Conservation (phyloP, 2,329 filamentous ascomycete genomes). For the Hymenoscyphus albidus region DNA sequence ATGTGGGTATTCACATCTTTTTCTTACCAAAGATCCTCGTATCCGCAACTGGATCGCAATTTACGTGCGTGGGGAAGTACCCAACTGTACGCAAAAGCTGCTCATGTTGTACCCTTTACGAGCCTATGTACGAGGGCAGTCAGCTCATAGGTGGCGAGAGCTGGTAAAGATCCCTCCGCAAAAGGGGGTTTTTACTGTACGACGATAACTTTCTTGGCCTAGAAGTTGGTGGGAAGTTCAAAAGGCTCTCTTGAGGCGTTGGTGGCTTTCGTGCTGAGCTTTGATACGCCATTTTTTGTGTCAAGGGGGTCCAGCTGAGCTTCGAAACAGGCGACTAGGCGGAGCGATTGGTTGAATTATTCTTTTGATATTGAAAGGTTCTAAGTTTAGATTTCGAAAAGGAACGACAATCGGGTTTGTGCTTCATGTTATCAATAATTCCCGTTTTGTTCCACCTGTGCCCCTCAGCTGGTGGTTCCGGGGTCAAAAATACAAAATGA, state of each 20-base stretch:
- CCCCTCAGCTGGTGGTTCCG: not conserved
- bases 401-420: not conserved
- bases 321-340: not conserved
- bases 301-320: not conserved
- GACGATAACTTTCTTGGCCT: not conserved
- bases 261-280: not conserved
- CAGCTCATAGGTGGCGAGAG: no score
- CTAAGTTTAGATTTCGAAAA: constrained; percentile 1
- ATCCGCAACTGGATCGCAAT: no score
- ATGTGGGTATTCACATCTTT: no score
- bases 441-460: not conserved
- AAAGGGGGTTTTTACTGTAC: not conserved
- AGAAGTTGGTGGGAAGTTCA: not conserved
- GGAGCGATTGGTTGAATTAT: not conserved
- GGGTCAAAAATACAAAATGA: constrained; percentile 1
- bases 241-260: not conserved
- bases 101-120: no score
- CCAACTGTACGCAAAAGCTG: no score
- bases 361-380: not conserved
- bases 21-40: no score
- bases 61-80: no score
- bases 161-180: no score
- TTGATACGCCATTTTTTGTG: not conserved
- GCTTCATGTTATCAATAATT: not conserved
- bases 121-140: no score